Conservation (phyloP, 1,284 basidiomycete species). For the Ganoderma boninense region DNA sequence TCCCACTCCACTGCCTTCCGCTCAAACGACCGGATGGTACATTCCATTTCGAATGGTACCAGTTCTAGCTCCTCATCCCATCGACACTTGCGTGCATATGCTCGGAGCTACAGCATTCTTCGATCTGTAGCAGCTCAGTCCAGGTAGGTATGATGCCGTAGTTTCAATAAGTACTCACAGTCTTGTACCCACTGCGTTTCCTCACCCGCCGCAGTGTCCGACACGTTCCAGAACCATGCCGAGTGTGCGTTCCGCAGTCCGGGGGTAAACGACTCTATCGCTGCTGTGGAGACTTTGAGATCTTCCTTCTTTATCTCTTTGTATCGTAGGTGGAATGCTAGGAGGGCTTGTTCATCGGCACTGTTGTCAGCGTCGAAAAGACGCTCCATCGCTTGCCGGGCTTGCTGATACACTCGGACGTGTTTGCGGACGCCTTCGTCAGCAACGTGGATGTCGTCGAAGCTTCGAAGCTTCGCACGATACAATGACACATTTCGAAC, state of each 20-base stretch:
- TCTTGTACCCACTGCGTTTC: background rate
- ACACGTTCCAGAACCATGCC: slow-evolving; percentile 13
- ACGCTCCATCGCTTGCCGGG: background rate
- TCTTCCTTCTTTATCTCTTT: background rate
- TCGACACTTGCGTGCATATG: background rate
- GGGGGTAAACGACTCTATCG: background rate
- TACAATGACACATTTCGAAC: slow-evolving; percentile 2
- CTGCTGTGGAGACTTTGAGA: background rate
- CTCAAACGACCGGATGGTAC: background rate
- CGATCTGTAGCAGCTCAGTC: background rate
- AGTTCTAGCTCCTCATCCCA: slow-evolving; percentile 8
- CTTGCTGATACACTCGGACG: slow-evolving; percentile 5
- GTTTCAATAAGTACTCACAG: background rate
- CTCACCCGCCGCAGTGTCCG: background rate
- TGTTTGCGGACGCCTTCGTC: background rate
- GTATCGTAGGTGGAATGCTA: background rate
- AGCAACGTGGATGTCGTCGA: slow-evolving; percentile 7
- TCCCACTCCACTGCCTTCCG: background rate
- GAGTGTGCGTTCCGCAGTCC: background rate
- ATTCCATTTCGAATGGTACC: slow-evolving; percentile 13
- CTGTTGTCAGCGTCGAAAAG: background rate
- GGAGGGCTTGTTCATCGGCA: background rate
- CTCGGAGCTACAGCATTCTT: slow-evolving; percentile 2
- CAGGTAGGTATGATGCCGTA: too few species aligned
- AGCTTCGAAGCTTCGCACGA: background rate